Percentiles rank a stretch among this genome's conserved stretches.
Evolutionary conservation across 2,329 filamentous ascomycete species (phyloP).

Genomic region (Bipolaris bicolor): DNA sequence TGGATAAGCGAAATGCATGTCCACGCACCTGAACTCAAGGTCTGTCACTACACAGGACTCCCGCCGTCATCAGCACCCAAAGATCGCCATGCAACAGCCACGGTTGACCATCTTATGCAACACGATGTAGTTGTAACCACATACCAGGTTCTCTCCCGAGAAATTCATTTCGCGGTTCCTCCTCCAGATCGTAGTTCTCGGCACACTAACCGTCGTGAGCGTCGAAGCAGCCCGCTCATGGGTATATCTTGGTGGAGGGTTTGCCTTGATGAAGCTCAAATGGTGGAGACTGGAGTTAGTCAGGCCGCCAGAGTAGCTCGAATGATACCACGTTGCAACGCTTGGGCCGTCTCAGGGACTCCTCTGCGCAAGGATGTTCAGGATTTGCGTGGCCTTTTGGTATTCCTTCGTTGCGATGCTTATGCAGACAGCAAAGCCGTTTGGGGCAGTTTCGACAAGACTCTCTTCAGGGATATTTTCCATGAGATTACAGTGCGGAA

Average conservation of each 20-base stretch:
- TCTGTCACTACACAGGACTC: slow-evolving; percentile 64
- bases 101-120: slow-evolving; percentile 56
- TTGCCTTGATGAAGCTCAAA: slow-evolving; percentile 78
- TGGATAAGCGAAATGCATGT: slow-evolving; percentile 66
- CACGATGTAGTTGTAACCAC: slow-evolving; percentile 67
- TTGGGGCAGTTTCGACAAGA: slow-evolving; percentile 74
- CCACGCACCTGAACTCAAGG: slow-evolving; percentile 63
- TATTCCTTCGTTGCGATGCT: slow-evolving; percentile 81
- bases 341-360: slow-evolving; percentile 92
- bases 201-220: slow-evolving; percentile 66
- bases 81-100: slow-evolving; percentile 44
- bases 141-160: slow-evolving; percentile 73
- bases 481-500: slow-evolving; percentile 77
- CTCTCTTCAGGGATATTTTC: slow-evolving; percentile 73
- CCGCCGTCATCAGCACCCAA: slow-evolving; percentile 34
- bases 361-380: slow-evolving; percentile 80
- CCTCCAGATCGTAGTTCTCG: slow-evolving; percentile 75
- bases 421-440: slow-evolving; percentile 68
- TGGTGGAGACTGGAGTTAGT: slow-evolving; percentile 88
- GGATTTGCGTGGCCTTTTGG: slow-evolving; percentile 79
- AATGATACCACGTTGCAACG: slow-evolving; percentile 80
- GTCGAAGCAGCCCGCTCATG: slow-evolving; percentile 75
- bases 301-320: slow-evolving; percentile 81
- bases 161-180: slow-evolving; percentile 76
- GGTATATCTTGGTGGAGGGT: slow-evolving; percentile 89